Percentiles rank a stretch among this genome's conserved stretches.
phyloP scores from a whole-genome alignment of 805 yeast genomes.

The Wilhelminamyces savonicus region DNA sequence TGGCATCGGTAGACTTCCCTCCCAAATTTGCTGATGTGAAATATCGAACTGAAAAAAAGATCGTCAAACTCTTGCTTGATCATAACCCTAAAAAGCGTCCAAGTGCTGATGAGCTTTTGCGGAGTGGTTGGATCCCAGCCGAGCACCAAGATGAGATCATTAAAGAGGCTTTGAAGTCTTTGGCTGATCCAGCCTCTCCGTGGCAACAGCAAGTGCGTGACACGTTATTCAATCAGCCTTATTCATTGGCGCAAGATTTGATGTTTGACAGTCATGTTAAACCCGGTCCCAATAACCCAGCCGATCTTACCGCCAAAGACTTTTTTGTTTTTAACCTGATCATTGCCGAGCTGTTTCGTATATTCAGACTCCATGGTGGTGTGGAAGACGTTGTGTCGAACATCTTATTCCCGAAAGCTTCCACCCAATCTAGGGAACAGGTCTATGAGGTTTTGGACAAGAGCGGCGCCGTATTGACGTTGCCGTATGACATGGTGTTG shows the following conservation, averaged over 20 bases:
- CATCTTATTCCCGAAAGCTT: conserved; percentile 73
- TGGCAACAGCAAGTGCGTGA: conserved; percentile 92
- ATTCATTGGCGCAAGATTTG: conserved; percentile 77
- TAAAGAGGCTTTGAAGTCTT: conserved; percentile 76
- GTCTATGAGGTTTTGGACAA: conserved; percentile 79
- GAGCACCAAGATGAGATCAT: conserved; percentile 87
- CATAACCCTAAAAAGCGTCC: conserved; percentile 81
- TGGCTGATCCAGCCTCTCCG: conserved; percentile 86
- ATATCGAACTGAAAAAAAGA: conserved; percentile 53
- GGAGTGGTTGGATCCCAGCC: conserved; percentile 80
- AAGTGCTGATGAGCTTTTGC: conserved; percentile 65
- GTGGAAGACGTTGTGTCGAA: conserved; percentile 63
- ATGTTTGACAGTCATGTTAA: too few species aligned
- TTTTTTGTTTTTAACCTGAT: conserved; percentile 56
- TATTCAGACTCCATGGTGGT: conserved; percentile 83
- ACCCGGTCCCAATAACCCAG: too few species aligned
- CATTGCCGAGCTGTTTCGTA: conserved; percentile 49
- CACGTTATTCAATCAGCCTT: conserved; percentile 78
- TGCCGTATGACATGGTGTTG: conserved; percentile 83
- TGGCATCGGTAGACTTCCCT: conserved; percentile 62
- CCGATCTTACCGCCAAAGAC: conserved; percentile 31
- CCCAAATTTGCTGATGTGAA: conserved; percentile 50
- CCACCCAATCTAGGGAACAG: conserved; percentile 54
- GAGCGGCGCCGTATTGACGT: conserved; percentile 80
- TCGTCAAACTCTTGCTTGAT: conserved; percentile 60